phyloP scores from a whole-genome alignment of 805 yeast genomes.

The Teunomyces atbi region DNA sequence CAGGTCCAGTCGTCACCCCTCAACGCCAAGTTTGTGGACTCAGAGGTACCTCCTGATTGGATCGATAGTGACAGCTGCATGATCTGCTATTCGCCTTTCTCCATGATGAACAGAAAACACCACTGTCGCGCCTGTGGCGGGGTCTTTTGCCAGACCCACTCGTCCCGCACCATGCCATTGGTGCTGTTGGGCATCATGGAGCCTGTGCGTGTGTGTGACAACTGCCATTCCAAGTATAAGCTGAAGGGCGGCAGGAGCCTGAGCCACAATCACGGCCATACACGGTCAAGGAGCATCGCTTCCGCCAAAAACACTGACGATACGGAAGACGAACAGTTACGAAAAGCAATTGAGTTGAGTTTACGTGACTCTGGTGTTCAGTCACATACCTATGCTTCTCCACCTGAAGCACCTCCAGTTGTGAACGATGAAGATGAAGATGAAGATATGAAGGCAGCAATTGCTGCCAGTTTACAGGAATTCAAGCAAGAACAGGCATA shows the following conservation, averaged over 20 bases:
- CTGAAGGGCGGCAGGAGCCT: constrained; percentile 5
- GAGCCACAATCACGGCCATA: constrained; percentile 5
- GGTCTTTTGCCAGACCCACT: constrained; percentile 82
- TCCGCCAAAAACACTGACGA: constrained; percentile 21
- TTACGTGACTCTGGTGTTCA: constrained; percentile 43
- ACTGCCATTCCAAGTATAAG: constrained; percentile 67
- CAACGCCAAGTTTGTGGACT: constrained; percentile 59
- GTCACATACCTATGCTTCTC: constrained; percentile 11
- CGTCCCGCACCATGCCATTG: constrained; percentile 67
- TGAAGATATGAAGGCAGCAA: constrained; percentile 89
- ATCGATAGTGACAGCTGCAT: constrained; percentile 92
- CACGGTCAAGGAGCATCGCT: constrained; percentile 2
- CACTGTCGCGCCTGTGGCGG: constrained; percentile 98
- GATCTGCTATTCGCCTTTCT: constrained; percentile 81
- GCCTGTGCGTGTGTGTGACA: constrained; percentile 92
- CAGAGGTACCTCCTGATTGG: constrained; percentile 97
- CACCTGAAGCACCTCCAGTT: constrained; percentile 23
- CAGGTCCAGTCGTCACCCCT: constrained; percentile 26
- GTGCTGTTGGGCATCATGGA: constrained; percentile 84
- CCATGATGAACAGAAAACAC: constrained; percentile 85
- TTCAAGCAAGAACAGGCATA: constrained; percentile 41
- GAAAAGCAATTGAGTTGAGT: constrained; percentile 75
- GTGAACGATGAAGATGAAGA: constrained; percentile 64
- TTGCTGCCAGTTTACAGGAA: constrained; percentile 84
- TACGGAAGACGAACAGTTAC: constrained; percentile 75